phyloP scores from a whole-genome alignment of 2,329 filamentous ascomycete genomes.

The Diaporthe sp. region DNA sequence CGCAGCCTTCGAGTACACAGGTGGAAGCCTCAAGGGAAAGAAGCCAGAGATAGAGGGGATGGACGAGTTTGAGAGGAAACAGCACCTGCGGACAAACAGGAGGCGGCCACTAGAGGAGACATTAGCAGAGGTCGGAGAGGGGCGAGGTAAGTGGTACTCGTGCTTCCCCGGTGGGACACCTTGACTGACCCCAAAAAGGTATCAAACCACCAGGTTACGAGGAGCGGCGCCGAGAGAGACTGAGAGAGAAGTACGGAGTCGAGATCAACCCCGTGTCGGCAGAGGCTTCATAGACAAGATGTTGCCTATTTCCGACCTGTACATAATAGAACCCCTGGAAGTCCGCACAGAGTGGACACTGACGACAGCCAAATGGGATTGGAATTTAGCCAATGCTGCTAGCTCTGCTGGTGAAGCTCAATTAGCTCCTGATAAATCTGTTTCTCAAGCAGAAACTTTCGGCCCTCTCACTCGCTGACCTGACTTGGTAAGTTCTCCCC shows the following conservation, averaged over 20 bases:
- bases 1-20: constrained; percentile 77
- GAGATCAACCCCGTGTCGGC: constrained; percentile 79
- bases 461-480: neutral
- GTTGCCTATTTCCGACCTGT: constrained; percentile 35
- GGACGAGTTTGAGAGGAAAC: constrained; percentile 82
- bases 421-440: neutral
- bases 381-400: constrained; percentile 39
- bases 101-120: constrained; percentile 84
- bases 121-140: constrained; percentile 85
- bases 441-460: neutral
- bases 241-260: constrained; percentile 90
- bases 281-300: constrained; percentile 50
- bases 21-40: constrained; percentile 67
- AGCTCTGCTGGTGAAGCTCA: neutral
- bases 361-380: constrained; percentile 32
- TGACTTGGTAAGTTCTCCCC: constrained; percentile 32
- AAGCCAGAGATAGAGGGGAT: constrained; percentile 75
- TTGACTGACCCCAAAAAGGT: constrained; percentile 63
- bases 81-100: constrained; percentile 79
- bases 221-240: constrained; percentile 83
- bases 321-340: constrained; percentile 39
- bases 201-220: constrained; percentile 87
- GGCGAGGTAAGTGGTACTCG: constrained; percentile 74
- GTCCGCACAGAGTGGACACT: constrained; percentile 8
- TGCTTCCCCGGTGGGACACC: constrained; percentile 2